Conservation (phyloP, 192 early-diverging fungal genomes). For the Coemansia sp. region DNA sequence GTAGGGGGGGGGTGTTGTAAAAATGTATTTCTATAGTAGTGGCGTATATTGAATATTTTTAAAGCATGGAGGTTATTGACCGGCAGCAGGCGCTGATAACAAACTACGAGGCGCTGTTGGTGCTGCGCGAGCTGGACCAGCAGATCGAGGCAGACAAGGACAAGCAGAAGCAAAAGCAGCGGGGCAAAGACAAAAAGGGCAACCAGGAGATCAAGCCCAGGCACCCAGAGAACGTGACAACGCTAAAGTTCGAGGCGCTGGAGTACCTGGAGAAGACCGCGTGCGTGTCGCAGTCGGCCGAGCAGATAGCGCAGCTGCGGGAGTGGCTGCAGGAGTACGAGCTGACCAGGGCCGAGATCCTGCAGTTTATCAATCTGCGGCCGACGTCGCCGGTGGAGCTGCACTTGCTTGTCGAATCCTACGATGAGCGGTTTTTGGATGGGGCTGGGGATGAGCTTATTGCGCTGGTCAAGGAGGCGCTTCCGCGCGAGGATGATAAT, state of each 20-base stretch:
- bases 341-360: slow-evolving; percentile 69
- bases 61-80: slow-evolving; percentile 61
- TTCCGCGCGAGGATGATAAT: slow-evolving; percentile 45
- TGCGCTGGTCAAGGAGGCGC: slow-evolving; percentile 39
- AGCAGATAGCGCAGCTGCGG: slow-evolving; percentile 54
- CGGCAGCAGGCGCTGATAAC: slow-evolving; percentile 61
- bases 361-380: slow-evolving; percentile 73
- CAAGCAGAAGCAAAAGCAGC: neutral
- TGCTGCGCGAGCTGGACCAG: slow-evolving; percentile 58
- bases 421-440: slow-evolving; percentile 62
- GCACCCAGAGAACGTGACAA: slow-evolving; percentile 63
- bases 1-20: neutral
- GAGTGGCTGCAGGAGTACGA: slow-evolving; percentile 43
- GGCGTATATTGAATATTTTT: no score
- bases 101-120: slow-evolving; percentile 66
- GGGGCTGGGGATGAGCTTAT: slow-evolving; percentile 44
- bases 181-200: neutral
- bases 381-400: slow-evolving; percentile 66
- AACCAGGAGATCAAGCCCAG: no score
- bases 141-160: slow-evolving; percentile 31
- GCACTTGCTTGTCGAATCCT: slow-evolving; percentile 70
- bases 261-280: slow-evolving; percentile 61
- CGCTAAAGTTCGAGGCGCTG: slow-evolving; percentile 60
- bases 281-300: slow-evolving; percentile 56
- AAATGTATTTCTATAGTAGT: no score